Evolutionary conservation across 495 filamentous ascomycete species (phyloP), one percentile per base, ranked within the genome.

Genomic region (Neurospora intermedia): DNA sequence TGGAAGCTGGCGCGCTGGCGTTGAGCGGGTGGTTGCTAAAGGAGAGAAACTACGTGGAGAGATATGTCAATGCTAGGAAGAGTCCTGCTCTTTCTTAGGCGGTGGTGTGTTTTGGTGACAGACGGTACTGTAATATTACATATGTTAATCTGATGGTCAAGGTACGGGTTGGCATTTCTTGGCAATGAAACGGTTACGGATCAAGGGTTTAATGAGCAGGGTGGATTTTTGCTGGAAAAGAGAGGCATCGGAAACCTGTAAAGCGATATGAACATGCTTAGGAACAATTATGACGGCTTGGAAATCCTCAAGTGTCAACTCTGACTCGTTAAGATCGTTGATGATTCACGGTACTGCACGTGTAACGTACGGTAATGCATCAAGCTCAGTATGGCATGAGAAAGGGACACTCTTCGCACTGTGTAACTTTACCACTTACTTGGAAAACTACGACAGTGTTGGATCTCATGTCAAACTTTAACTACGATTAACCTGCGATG

Each of bases 1-100:
- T 89, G 23, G 81, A 87, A 77, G 79, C 84, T 2, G 75, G 80
- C 8, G 79, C 81, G 7, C 76, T 88, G 5, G 82, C 74, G 0
- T 72, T 84, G 7, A 81, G 81, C 1, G 83, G 74, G n/a, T 84
- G 79, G 45, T 81, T 82, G 74, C 72, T 80, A 31, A 78, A 80
- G 74, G 70, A 81, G 20, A 81, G 84, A 78, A 80, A 80, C 70
- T 82, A 86, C 71, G 74, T 71, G 18, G 71, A 73, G n/a, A 39
- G 73, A 69, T 79, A 79, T 27, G 27, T 43, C 10, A 71, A 69
- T 10, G 81, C 76, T 39, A 72, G 75, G 73, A 76, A 78, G 66
- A 77, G 76, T 27, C 78, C 76, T 18, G 72, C 73, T 15, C 40
- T 75, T 69, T 20, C 42, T 66, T 74, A 71, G 23, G 54, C 11